Base-by-base conservation (phyloP, 768 basidiomycete species). In the Boletus vinaceobasis region DNA sequence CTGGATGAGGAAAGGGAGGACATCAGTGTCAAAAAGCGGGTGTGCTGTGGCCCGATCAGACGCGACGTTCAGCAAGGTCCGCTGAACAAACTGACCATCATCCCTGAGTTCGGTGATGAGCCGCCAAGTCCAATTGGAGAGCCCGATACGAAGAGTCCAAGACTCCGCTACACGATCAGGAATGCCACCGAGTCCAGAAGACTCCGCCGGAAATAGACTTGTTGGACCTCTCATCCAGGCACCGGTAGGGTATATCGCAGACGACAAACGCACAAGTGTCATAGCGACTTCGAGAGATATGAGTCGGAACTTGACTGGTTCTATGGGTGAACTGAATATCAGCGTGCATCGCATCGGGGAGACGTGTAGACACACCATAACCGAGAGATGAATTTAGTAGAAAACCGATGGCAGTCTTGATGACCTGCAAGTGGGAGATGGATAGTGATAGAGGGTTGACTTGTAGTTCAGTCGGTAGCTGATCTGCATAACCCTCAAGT, bases 51-150 rank as follows among this genome's bases (percentile, higher is more conserved):
- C 51, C 23, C 1, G 23, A 29, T 65, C 43, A 61, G 49, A 43
- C 32, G 11, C 3, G 39, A 44, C 42, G 33, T 19, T 31, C 17
- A 7, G 13, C 8, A 14, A 36, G 21, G 36, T 36, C 15, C 7
- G 46, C 11, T 47, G 36, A 27, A 54, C 59, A 76, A 48, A 53
- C 67, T 73, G 58, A 87, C 88, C 77, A 61, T 90, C 87, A 47
- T 88, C 85, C 66, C 82, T 83, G 43, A 90, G 78, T 63, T 87
- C 87, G 7, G 81, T 77, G n/a, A 90, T 80, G 3, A 82, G 78
- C 60, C 85, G 78, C 88, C 90, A 92, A 39, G 83, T 79, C 90
- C 90, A 93, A 43, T 78, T 81, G 3, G 86, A 83, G 29, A 92
- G 73, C 8, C 79, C 79, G 50, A 75, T 79, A 19, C 90, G 82